phyloP scores from a whole-genome alignment of 73 alveolate species.

The Tetrahymena thermophila region DNA sequence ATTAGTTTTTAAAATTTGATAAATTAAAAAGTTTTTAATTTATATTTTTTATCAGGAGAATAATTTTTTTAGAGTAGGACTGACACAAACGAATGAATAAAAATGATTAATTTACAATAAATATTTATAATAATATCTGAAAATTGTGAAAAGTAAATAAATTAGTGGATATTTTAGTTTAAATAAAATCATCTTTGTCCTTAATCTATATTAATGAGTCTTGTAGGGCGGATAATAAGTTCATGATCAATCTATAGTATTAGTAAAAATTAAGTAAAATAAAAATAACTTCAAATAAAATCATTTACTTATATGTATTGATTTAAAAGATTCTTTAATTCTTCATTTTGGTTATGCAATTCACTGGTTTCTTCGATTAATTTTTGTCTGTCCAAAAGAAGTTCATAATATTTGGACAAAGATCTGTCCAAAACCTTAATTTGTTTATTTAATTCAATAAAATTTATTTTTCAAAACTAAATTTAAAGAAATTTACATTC shows the following conservation, averaged over 20 bases:
- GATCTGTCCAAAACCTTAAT: conserved; percentile 51
- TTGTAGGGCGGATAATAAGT: conserved; percentile 84
- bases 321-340: conserved; percentile 70
- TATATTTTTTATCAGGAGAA: too few species aligned
- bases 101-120: background rate
- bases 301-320: conserved; percentile 74
- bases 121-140: background rate
- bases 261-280: background rate
- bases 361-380: conserved; percentile 89
- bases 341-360: conserved; percentile 84
- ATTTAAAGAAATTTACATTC: conserved; percentile 35
- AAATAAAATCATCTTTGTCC: conserved; percentile 13
- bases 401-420: conserved; percentile 65
- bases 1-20: too few species aligned
- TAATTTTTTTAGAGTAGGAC: background rate
- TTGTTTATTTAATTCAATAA: background rate
- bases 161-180: background rate
- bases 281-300: background rate
- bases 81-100: background rate
- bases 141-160: background rate
- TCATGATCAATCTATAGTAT: conserved; percentile 82
- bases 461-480: background rate
- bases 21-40: too few species aligned
- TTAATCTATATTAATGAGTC: conserved; percentile 70
- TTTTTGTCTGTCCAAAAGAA: conserved; percentile 72